These are phyloP conservation scores for Gossypium ekmanianum DNA, from an alignment of 345 rosid genomes.

Conservation along the genomic window DNA sequence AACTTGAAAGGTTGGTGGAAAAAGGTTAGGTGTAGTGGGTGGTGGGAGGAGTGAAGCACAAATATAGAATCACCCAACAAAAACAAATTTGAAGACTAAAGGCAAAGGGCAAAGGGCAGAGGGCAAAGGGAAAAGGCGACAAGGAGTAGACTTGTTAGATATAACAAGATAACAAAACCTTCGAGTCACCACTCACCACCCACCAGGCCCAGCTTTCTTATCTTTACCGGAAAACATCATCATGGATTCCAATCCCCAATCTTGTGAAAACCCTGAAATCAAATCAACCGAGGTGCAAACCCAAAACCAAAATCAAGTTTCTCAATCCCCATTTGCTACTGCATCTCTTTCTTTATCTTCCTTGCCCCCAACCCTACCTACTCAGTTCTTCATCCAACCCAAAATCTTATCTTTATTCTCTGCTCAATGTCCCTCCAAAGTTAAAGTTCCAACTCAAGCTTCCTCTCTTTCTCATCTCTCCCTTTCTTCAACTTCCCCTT, in stretches of 20 bases:
- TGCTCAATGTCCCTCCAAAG: constrained; percentile 49
- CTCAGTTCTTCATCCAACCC: constrained; percentile 51
- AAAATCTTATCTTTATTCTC: constrained; percentile 39
- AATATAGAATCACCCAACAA: background rate
- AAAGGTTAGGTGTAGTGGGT: background rate
- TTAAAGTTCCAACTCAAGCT: constrained; percentile 70
- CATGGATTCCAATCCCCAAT: constrained; percentile 43
- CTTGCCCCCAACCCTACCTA: constrained; percentile 39
- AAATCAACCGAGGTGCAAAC: constrained; percentile 27
- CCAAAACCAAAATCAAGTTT: constrained; percentile 19
- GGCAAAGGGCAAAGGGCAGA: background rate
- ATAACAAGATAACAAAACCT: background rate
- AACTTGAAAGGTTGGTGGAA: background rate
- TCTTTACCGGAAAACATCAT: background rate
- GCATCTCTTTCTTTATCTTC: constrained; percentile 53
- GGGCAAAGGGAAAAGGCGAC: background rate
- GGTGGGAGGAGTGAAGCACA: background rate
- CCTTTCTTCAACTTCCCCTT: constrained; percentile 41
- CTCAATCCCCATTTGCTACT: constrained; percentile 54
- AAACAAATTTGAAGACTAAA: background rate
- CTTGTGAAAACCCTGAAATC: constrained; percentile 31
- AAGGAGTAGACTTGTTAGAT: background rate
- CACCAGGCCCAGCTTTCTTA: constrained; percentile 1
- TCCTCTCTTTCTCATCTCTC: constrained; percentile 52
- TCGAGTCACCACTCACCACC: background rate